Conservation (phyloP, 345 rosid species). For the Moringa oleifera region DNA sequence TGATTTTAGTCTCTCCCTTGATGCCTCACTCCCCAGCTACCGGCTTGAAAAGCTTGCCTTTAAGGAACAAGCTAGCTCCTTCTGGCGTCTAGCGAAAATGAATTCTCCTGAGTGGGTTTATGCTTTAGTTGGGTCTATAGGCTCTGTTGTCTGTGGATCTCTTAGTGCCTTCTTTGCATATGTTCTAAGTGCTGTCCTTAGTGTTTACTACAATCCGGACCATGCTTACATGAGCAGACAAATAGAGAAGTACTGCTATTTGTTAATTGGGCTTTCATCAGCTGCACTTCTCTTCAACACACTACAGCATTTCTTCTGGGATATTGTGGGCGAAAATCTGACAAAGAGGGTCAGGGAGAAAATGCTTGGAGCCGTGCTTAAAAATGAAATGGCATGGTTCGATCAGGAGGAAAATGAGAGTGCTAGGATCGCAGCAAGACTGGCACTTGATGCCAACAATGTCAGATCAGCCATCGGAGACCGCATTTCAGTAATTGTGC, state of each 20-base stretch:
- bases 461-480: constrained; percentile 99
- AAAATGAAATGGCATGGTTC: constrained; percentile 97
- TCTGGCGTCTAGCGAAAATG: constrained; percentile 97
- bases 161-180: constrained; percentile 96
- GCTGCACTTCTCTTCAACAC: constrained; percentile 92
- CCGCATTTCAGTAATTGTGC: constrained; percentile 89
- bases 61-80: constrained; percentile 95
- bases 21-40: constrained; percentile 64
- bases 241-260: constrained; percentile 84
- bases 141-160: constrained; percentile 83
- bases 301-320: constrained; percentile 96
- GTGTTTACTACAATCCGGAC: constrained; percentile 82
- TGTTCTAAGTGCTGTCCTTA: constrained; percentile 88
- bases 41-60: constrained; percentile 82
- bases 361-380: constrained; percentile 81
- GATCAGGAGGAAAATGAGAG: constrained; percentile 98
- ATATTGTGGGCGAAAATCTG: constrained; percentile 94
- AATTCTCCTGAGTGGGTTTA: constrained; percentile 96
- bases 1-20: constrained; percentile 88
- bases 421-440: constrained; percentile 80
- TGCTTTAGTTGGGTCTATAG: constrained; percentile 83
- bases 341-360: constrained; percentile 94
- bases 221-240: constrained; percentile 83
- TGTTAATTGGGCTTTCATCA: constrained; percentile 88
- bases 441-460: constrained; percentile 94